Evolutionary conservation across 345 rosid genomes (phyloP).

Genomic region (Eutrema heterophyllum): DNA sequence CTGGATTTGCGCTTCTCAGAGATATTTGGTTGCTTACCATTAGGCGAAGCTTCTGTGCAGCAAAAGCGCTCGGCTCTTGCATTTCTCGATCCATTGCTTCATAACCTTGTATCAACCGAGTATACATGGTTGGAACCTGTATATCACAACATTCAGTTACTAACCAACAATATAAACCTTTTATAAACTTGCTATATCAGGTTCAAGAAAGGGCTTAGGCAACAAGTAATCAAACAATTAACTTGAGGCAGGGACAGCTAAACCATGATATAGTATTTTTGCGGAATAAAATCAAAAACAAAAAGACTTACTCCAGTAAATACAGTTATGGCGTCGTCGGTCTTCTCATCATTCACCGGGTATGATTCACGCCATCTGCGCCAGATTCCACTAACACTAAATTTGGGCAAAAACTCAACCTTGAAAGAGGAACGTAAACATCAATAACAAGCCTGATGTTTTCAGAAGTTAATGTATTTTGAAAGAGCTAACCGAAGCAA

Average conservation of each 20-base stretch:
- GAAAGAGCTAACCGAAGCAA: neutral
- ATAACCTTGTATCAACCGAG: constrained; percentile 94
- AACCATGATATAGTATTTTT: neutral
- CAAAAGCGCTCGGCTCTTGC: constrained; percentile 62
- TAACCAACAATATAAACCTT: too few relatives aligned
- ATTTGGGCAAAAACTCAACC: constrained; percentile 96
- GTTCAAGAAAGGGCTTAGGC: neutral
- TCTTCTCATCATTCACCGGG: constrained; percentile 47
- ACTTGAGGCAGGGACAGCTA: constrained; percentile 6
- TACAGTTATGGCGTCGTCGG: constrained; percentile 62
- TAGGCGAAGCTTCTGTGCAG: constrained; percentile 74
- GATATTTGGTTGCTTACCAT: constrained; percentile 50
- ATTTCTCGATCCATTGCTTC: constrained; percentile 76
- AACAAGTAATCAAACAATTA: neutral
- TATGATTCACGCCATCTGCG: constrained; percentile 89
- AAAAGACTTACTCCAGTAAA: constrained; percentile 81
- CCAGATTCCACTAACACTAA: constrained; percentile 95
- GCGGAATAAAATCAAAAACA: neutral
- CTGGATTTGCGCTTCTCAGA: neutral
- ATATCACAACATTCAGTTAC: neutral
- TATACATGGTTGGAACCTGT: constrained; percentile 97
- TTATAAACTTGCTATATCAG: too few relatives aligned
- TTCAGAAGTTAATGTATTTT: neutral
- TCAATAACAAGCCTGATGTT: neutral
- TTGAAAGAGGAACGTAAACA: constrained; percentile 32